A percentile compares a stretch with the other conserved stretches of the same genome.
These are phyloP conservation scores for Talaromyces marneffei DNA, from an alignment of 2,329 filamentous ascomycete species.

Conservation along the genomic window DNA sequence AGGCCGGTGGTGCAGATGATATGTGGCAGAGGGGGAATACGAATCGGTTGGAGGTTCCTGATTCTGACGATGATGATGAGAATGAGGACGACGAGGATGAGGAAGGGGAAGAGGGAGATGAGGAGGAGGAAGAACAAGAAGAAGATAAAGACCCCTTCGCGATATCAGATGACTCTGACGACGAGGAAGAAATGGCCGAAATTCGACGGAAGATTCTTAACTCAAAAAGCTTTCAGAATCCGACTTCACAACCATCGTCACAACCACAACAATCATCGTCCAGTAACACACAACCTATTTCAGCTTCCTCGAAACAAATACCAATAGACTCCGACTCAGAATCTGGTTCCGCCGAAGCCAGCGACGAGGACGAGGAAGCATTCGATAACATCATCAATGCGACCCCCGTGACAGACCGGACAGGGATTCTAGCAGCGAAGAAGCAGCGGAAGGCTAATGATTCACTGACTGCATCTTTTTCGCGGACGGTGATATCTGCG, in stretches of 20 bases:
- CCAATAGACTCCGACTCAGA: constrained; percentile 60
- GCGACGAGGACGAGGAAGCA: constrained; percentile 54
- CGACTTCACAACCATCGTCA: constrained; percentile 29
- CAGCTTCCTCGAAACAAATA: constrained; percentile 42
- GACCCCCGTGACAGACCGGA: constrained; percentile 79
- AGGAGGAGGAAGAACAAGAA: constrained; percentile 34
- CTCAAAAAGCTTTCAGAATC: constrained; percentile 78
- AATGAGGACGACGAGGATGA: constrained; percentile 41
- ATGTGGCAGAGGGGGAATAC: constrained; percentile 89
- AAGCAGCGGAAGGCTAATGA: constrained; percentile 51
- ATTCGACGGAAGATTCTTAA: constrained; percentile 83
- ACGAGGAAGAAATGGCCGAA: constrained; percentile 89
- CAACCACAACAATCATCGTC: constrained; percentile 31
- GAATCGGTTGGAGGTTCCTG: constrained; percentile 57
- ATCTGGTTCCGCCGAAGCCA: constrained; percentile 60
- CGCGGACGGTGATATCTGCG: constrained; percentile 44
- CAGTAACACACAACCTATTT: constrained; percentile 42
- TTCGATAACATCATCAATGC: constrained; percentile 94
- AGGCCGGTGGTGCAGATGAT: constrained; percentile 55
- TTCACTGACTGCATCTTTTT: constrained; percentile 45
- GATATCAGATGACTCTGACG: constrained; percentile 71
- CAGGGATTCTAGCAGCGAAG: constrained; percentile 59
- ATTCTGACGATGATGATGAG: constrained; percentile 48
- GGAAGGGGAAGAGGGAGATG: constrained; percentile 42
- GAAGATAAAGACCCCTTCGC: constrained; percentile 61